phyloP scores from a whole-genome alignment of 140 eudicot species.

The Stevia rebaudiana region DNA sequence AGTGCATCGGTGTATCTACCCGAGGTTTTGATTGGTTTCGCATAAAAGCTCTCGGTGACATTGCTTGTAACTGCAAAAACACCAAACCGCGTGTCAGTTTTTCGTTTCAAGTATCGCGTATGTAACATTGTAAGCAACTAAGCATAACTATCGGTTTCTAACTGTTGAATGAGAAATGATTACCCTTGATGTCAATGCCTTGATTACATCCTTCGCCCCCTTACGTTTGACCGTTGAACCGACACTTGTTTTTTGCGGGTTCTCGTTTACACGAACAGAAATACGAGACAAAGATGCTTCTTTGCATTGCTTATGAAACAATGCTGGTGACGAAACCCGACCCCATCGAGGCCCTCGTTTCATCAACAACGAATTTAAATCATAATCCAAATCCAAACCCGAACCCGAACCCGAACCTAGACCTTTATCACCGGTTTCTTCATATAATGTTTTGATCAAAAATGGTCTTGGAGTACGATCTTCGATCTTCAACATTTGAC shows the following conservation, averaged over 20 bases:
- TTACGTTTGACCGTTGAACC: slow-evolving; percentile 45
- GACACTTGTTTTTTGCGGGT: slow-evolving; percentile 2
- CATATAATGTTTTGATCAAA: slow-evolving; percentile 23
- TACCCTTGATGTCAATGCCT: slow-evolving; percentile 58
- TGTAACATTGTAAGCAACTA: too few relatives aligned
- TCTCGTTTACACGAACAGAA: slow-evolving; percentile 15
- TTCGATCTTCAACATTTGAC: slow-evolving; percentile 22
- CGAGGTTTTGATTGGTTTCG: slow-evolving; percentile 32
- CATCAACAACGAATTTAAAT: slow-evolving; percentile 15
- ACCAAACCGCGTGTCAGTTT: background rate
- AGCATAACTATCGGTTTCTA: background rate
- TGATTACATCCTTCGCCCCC: slow-evolving; percentile 54
- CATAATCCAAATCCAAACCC: slow-evolving; percentile 14
- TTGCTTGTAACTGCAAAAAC: slow-evolving; percentile 37
- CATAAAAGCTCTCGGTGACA: slow-evolving; percentile 36
- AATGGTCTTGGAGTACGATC: slow-evolving; percentile 38
- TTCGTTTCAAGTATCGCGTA: too few relatives aligned
- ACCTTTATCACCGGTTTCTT: slow-evolving; percentile 16
- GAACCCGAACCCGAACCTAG: slow-evolving; percentile 3
- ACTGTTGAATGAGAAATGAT: background rate
- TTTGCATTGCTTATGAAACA: slow-evolving; percentile 27
- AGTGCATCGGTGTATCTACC: slow-evolving; percentile 13
- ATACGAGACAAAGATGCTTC: slow-evolving; percentile 20
- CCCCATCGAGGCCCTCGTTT: slow-evolving; percentile 47
- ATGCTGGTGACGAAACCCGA: slow-evolving; percentile 43